Base-by-base conservation (phyloP, 345 rosid species). In the Mangifera indica region DNA sequence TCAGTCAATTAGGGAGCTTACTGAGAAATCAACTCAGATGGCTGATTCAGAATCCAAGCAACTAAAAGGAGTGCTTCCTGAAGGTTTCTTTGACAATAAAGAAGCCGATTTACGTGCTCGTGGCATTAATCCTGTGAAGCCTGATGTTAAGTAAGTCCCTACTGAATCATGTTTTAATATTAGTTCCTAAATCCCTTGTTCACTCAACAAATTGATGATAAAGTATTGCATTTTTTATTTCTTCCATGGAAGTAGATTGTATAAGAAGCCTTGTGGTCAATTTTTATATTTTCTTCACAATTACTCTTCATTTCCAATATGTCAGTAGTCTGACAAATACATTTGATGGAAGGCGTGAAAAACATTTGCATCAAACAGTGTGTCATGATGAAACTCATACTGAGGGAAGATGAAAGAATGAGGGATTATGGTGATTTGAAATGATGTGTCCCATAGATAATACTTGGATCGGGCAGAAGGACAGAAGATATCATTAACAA, bases 71-170 rank as follows among this genome's bases (percentile, higher is more conserved):
- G 79, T 91, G 67, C 92, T 92, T 53, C 99, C 99, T 5, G 88
- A 89, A 60, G 98, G 99, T 21, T 95, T 95, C 75, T 95, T 92
- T 70, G 98, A 95, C 76, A 86, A 89, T 60, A 91, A 95, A 82
- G 99, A 95, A 76, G 98, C 97, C 79, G 99, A 95, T 83, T 65
- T 90, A 42, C 99, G 81, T 77, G 98, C 99, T 74, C 99, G 92
- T 77, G 99, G 99, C 42, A 87, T 95, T 71, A 92, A 95, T 79
- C 83, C 79, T 20, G 96, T 95, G 55, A 95, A 90, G 81, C 87
- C 88, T 62, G 99, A 92, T 86, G 86, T 85, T 61, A 91, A 88
- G 99, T 95, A 79, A 91, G 97, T 83, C 72, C 72, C 60, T 69
- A 22, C 9, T 25, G 5, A 29, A 32, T 61, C 52, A 40, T 55